Percentiles rank a stretch among this genome's conserved stretches.
Evolutionary conservation across 352 stramenopile genomes (phyloP).

Genomic region (Phytophthora multivora): DNA sequence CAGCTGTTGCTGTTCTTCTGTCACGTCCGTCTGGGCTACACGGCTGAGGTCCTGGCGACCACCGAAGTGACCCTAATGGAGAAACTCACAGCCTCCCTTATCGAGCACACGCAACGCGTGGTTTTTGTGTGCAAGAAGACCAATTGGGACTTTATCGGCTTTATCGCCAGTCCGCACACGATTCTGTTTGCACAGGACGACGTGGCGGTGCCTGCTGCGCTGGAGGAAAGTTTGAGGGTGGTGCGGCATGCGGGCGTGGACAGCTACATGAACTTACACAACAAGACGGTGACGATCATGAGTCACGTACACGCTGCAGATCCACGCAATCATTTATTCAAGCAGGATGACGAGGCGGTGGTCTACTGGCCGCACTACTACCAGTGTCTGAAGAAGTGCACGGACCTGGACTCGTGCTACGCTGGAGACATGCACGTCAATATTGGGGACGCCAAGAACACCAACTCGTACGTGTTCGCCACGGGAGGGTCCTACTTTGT

Average conservation of each 20-base stretch:
- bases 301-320: conserved; percentile 61
- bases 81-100: conserved; percentile 54
- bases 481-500: conserved; percentile 81
- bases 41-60: conserved; percentile 54
- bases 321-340: conserved; percentile 62
- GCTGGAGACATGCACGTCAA: conserved; percentile 85
- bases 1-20: conserved; percentile 74
- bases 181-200: conserved; percentile 74
- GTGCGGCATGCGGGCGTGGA: conserved; percentile 69
- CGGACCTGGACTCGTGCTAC: conserved; percentile 67
- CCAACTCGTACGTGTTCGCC: conserved; percentile 83
- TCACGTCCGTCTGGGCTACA: conserved; percentile 63
- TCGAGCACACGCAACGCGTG: conserved; percentile 62
- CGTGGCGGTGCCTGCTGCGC: conserved; percentile 49
- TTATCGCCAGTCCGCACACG: conserved; percentile 64
- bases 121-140: conserved; percentile 78
- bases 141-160: conserved; percentile 81
- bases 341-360: conserved; percentile 78
- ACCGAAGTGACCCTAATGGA: conserved; percentile 42
- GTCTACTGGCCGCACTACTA: conserved; percentile 85
- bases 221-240: conserved; percentile 63
- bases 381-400: conserved; percentile 76
- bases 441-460: conserved; percentile 59
- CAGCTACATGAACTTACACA: conserved; percentile 80
- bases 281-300: conserved; percentile 85